Evolutionary conservation across 1,284 basidiomycete genomes (phyloP).

Genomic region (Trichosporon faecale): DNA sequence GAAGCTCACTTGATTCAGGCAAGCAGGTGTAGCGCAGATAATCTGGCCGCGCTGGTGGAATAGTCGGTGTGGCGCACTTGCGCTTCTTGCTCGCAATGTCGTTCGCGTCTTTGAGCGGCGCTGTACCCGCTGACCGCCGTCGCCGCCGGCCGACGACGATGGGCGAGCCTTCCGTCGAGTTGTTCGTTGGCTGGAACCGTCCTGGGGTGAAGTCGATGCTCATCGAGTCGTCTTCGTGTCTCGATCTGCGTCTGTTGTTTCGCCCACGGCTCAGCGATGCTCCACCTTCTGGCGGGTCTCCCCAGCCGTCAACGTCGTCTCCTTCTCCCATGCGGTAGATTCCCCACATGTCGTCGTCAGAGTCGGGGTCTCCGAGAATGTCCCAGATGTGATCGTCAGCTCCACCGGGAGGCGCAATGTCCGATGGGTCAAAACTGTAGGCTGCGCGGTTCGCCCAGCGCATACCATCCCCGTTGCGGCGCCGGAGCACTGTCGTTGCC

Average conservation of each 20-base stretch:
- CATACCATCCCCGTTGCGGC: constrained; percentile 10
- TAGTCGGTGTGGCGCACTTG: neutral
- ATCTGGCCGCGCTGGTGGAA: constrained; percentile 3
- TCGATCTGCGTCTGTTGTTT: constrained; percentile 23
- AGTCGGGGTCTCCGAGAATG: constrained; percentile 78
- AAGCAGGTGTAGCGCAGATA: constrained; percentile 55
- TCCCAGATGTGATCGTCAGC: constrained; percentile 52
- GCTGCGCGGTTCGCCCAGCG: constrained; percentile 1
- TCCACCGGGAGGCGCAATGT: constrained; percentile 21
- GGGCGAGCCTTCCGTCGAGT: neutral
- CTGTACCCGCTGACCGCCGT: neutral
- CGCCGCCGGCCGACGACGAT: constrained; percentile 14
- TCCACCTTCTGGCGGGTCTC: constrained; percentile 16
- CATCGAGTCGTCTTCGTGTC: constrained; percentile 8
- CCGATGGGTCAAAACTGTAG: constrained; percentile 19
- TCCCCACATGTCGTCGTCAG: constrained; percentile 50
- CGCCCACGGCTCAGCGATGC: constrained; percentile 22
- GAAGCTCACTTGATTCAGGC: constrained; percentile 14
- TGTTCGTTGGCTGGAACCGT: constrained; percentile 12
- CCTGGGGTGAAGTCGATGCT: constrained; percentile 7
- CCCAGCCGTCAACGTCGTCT: constrained; percentile 23
- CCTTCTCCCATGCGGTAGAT: constrained; percentile 11
- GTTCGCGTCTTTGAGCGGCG: constrained; percentile 10
- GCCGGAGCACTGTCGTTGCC: constrained; percentile 18
- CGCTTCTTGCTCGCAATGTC: constrained; percentile 10